These are phyloP conservation scores for Sphagnum magellanicum DNA, from an alignment of 228 moss, liverwort and hornwort genomes.

Conservation along the genomic window DNA sequence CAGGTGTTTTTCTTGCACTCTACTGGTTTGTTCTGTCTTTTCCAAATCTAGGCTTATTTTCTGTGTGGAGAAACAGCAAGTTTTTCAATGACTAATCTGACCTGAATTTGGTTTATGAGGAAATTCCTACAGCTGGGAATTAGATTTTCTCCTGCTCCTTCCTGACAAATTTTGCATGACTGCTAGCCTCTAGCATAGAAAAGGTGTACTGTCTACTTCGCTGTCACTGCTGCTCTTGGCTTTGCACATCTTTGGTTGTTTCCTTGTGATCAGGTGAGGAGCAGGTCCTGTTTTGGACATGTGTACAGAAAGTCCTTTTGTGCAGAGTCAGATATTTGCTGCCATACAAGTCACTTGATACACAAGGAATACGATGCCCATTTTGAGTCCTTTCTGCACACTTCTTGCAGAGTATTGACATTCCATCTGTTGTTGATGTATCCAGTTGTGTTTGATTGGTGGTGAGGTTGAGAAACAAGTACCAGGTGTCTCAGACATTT, in stretches of 20 bases:
- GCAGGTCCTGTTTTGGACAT: too few species aligned
- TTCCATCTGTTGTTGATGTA: conserved; percentile 1
- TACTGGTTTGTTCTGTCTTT: not conserved
- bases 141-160: not conserved
- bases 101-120: not conserved
- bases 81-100: not conserved
- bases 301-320: too few species aligned
- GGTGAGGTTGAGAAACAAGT: conserved; percentile 37
- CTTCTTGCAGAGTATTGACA: not conserved
- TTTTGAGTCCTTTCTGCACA: not conserved
- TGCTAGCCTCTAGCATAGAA: not conserved
- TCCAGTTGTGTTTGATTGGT: conserved; percentile 59
- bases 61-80: too few species aligned
- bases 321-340: too few species aligned
- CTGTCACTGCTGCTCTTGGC: not conserved
- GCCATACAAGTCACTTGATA: too few species aligned
- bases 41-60: not conserved
- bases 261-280: too few species aligned
- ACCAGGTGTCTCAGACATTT: conserved; percentile 43
- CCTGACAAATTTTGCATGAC: not conserved
- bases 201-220: not conserved
- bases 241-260: too few species aligned
- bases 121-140: too few species aligned
- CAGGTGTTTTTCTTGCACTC: conserved; percentile 35
- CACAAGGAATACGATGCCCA: too few species aligned